These are phyloP conservation scores for Colletotrichum sp. DNA, from an alignment of 2,329 filamentous ascomycete species.

Conservation along the genomic window DNA sequence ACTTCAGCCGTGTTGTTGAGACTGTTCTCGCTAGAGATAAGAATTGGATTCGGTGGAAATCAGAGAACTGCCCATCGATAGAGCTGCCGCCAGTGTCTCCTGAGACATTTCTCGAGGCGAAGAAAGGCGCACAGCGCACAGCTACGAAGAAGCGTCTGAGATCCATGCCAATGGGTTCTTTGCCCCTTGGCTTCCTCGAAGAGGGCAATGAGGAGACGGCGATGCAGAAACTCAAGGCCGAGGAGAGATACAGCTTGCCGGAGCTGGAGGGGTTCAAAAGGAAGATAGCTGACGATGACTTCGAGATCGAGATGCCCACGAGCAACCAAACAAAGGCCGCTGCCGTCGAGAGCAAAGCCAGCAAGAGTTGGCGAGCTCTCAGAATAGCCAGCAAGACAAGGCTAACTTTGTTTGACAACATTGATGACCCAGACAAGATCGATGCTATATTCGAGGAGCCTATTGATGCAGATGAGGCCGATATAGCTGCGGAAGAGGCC, in stretches of 20 bases:
- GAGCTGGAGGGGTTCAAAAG: conserved; percentile 72
- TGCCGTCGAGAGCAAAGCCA: conserved; percentile 75
- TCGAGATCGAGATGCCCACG: conserved; percentile 84
- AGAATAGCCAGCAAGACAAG: conserved; percentile 78
- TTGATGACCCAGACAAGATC: conserved; percentile 81
- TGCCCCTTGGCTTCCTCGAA: conserved; percentile 80
- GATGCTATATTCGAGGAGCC: conserved; percentile 59
- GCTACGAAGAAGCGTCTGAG: conserved; percentile 76
- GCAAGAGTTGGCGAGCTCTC: conserved; percentile 89
- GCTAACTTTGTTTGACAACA: conserved; percentile 82
- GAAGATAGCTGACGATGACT: conserved; percentile 78
- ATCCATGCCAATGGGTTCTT: conserved; percentile 70
- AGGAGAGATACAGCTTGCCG: conserved; percentile 70
- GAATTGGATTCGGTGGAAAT: conserved; percentile 99
- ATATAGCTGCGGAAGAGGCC: conserved; percentile 37
- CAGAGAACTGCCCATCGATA: conserved; percentile 89
- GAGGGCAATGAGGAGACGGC: conserved; percentile 63
- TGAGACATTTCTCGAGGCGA: conserved; percentile 72
- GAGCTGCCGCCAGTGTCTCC: conserved; percentile 75
- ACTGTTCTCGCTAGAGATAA: conserved; percentile 95
- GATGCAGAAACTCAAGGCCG: conserved; percentile 73
- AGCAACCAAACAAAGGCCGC: conserved; percentile 61
- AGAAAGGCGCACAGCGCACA: conserved; percentile 66
- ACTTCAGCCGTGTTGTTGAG: conserved; percentile 96
- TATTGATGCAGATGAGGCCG: conserved; percentile 39